A percentile compares a stretch with the other conserved stretches of the same genome.
Conservation (phyloP, 169 alveolate genomes). For the Plasmodium knowlesi region DNA sequence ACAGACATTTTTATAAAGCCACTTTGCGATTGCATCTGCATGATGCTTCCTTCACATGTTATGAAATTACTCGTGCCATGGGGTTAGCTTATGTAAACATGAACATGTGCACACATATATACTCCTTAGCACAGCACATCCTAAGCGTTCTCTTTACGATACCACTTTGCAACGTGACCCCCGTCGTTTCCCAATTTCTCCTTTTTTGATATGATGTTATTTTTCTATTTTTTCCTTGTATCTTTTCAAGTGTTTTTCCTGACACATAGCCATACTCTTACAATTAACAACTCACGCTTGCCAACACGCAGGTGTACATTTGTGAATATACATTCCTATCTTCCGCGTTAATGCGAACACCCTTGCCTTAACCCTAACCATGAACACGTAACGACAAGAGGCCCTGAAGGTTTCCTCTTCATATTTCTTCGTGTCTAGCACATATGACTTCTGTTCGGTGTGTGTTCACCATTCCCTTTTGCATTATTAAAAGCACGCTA, state of each 20-base stretch:
- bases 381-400: not conserved
- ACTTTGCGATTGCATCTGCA: not conserved
- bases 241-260: not conserved
- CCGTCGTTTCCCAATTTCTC: not conserved
- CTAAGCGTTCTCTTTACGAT: not conserved
- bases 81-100: not conserved
- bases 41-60: not conserved
- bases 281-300: not conserved
- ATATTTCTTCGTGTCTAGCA: not conserved
- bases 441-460: not conserved
- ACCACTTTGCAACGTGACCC: not conserved
- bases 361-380: not conserved
- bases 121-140: not conserved
- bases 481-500: not conserved
- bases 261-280: not conserved
- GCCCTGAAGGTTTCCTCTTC: not conserved
- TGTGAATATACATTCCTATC: not conserved
- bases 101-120: not conserved
- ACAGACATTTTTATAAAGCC: not conserved
- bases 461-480: not conserved
- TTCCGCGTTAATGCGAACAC: not conserved
- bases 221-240: not conserved
- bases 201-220: not conserved
- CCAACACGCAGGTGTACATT: not conserved
- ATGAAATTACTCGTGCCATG: not conserved